Conservation (phyloP, 805 yeast genomes). For the Monosporozyma aquatica region DNA sequence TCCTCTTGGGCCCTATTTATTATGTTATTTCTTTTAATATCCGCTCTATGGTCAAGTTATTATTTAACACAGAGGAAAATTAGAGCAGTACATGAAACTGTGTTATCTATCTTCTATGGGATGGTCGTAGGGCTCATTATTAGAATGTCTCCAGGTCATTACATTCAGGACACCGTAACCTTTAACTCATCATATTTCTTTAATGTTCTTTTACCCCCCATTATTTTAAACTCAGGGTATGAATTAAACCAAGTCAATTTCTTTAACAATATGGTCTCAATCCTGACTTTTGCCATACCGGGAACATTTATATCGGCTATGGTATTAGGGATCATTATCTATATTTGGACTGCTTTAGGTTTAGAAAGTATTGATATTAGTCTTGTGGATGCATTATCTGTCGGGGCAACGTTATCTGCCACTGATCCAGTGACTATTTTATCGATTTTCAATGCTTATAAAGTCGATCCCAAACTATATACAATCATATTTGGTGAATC, state of each 20-base stretch:
- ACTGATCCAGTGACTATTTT: slow-evolving; percentile 97
- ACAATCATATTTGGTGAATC: slow-evolving; percentile 97
- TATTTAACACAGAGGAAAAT: slow-evolving; percentile 84
- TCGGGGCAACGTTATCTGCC: slow-evolving; percentile 95
- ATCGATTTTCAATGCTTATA: slow-evolving; percentile 93
- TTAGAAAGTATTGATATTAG: slow-evolving; percentile 81
- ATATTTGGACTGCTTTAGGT: slow-evolving; percentile 85
- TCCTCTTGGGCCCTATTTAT: slow-evolving; percentile 97
- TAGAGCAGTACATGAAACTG: slow-evolving; percentile 96
- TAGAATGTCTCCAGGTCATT: slow-evolving; percentile 89
- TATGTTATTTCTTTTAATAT: slow-evolving; percentile 63
- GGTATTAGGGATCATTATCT: slow-evolving; percentile 81
- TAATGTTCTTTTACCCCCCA: slow-evolving; percentile 90
- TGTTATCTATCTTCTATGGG: slow-evolving; percentile 89
- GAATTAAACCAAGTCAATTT: slow-evolving; percentile 94
- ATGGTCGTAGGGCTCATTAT: slow-evolving; percentile 91
- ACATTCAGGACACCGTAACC: slow-evolving; percentile 92
- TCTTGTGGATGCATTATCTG: slow-evolving; percentile 94
- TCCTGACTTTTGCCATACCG: slow-evolving; percentile 88
- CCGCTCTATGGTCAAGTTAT: slow-evolving; percentile 93
- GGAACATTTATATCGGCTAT: slow-evolving; percentile 91
- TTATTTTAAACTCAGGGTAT: slow-evolving; percentile 91
- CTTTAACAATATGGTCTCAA: slow-evolving; percentile 84
- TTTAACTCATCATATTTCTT: slow-evolving; percentile 92
- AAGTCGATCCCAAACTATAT: slow-evolving; percentile 94